Evolutionary conservation across 257 asterid genomes (phyloP).

Genomic region (Solanum ossicruentum): DNA sequence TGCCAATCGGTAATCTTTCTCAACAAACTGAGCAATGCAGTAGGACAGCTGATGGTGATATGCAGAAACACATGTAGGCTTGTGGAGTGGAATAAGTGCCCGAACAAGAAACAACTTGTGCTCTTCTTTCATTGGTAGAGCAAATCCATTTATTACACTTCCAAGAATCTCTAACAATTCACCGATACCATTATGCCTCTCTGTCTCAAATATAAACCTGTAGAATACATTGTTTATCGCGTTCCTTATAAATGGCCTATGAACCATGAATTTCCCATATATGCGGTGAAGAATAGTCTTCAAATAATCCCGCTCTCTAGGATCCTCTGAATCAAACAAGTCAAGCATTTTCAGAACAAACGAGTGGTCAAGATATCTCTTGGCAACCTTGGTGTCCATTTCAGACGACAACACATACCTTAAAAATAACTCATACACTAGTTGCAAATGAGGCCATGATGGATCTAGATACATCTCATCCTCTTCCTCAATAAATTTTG

Average conservation of each 20-base stretch:
- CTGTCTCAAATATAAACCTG: constrained; percentile 75
- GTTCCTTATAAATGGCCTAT: constrained; percentile 81
- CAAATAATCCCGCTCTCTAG: constrained; percentile 83
- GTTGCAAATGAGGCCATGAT: constrained; percentile 78
- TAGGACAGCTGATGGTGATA: constrained; percentile 79
- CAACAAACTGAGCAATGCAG: constrained; percentile 71
- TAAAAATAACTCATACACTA: constrained; percentile 57
- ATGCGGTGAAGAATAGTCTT: constrained; percentile 84
- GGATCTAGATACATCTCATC: constrained; percentile 84
- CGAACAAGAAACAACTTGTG: constrained; percentile 76
- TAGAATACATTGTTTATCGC: constrained; percentile 67
- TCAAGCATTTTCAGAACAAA: constrained; percentile 66
- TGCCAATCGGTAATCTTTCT: constrained; percentile 77
- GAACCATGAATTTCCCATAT: constrained; percentile 91
- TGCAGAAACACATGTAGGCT: constrained; percentile 46
- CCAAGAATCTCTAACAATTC: constrained; percentile 89
- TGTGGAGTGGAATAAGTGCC: constrained; percentile 77
- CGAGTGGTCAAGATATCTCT: constrained; percentile 76
- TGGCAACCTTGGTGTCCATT: constrained; percentile 67
- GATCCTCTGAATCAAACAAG: constrained; percentile 76
- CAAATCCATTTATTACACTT: constrained; percentile 79
- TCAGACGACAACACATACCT: constrained; percentile 61
- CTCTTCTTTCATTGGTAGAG: constrained; percentile 92
- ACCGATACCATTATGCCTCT: constrained; percentile 60
- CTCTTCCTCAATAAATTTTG: constrained; percentile 61